Conservation (phyloP, 208 protist genomes). For the Trypanosoma conorhini region DNA sequence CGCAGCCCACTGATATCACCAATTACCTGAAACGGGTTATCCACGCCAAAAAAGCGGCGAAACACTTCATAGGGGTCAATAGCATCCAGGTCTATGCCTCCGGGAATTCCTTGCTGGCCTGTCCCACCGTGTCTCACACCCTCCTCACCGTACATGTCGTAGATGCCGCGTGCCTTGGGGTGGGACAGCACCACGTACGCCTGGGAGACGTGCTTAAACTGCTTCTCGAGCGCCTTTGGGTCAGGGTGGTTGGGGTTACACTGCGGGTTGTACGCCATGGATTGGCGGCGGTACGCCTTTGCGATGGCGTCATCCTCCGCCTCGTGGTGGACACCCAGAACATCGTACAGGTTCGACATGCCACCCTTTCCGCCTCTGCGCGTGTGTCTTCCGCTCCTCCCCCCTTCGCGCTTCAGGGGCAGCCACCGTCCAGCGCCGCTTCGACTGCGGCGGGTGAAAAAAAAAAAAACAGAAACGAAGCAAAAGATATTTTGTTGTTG, state of each 20-base stretch:
- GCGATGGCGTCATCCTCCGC: constrained; percentile 86
- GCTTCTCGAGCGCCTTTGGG: constrained; percentile 54
- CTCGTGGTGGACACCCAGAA: constrained; percentile 78
- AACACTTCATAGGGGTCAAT: constrained; percentile 84
- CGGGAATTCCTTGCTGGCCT: constrained; percentile 73
- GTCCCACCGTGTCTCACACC: constrained; percentile 89
- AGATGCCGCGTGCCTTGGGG: constrained; percentile 84
- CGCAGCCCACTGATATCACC: constrained; percentile 63
- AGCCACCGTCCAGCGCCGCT: background rate
- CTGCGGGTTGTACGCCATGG: constrained; percentile 89
- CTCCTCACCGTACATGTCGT: constrained; percentile 91
- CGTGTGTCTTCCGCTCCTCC: background rate
- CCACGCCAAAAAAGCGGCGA: constrained; percentile 86
- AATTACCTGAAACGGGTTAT: constrained; percentile 89
- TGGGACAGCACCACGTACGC: constrained; percentile 91
- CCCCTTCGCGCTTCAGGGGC: background rate
- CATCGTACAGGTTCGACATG: constrained; percentile 89
- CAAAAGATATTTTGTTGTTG: background rate
- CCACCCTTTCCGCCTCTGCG: background rate
- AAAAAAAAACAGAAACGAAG: constrained; percentile 10
- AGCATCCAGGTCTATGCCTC: constrained; percentile 73
- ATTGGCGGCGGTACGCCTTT: constrained; percentile 85
- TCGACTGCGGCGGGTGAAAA: background rate
- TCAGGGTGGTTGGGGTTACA: constrained; percentile 74
- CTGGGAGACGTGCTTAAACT: constrained; percentile 81